A percentile compares a stretch with the other conserved stretches of the same genome.
These are phyloP conservation scores for Cyclostephanos invisitatus DNA, from an alignment of 108 stramenopile genomes.

Conservation along the genomic window DNA sequence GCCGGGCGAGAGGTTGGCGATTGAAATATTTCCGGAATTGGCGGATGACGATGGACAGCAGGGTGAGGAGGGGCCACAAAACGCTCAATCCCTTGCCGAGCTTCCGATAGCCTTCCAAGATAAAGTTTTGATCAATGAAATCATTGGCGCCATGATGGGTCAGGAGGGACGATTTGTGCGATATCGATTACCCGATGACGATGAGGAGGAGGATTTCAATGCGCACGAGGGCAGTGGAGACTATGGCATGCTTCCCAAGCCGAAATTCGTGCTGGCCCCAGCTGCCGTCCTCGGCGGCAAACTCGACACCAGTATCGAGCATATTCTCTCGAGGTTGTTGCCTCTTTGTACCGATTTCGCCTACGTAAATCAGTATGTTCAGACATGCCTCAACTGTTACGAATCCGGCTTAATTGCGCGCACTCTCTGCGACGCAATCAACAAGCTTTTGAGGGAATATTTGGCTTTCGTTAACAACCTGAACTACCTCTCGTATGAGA, in stretches of 20 bases:
- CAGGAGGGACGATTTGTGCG: slow-evolving; percentile 68
- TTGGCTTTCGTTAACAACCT: slow-evolving; percentile 70
- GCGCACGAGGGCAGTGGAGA: slow-evolving; percentile 1
- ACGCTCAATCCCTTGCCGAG: slow-evolving; percentile 16
- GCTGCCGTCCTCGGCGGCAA: slow-evolving; percentile 42
- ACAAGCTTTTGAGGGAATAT: slow-evolving; percentile 76
- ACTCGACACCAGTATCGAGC: slow-evolving; percentile 60
- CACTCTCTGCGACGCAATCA: slow-evolving; percentile 81
- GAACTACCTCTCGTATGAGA: slow-evolving; percentile 57
- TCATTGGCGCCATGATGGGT: slow-evolving; percentile 83
- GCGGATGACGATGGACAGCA: slow-evolving; percentile 2
- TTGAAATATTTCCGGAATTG: slow-evolving; percentile 8
- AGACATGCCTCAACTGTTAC: slow-evolving; percentile 55
- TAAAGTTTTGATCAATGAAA: slow-evolving; percentile 67
- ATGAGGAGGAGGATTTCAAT: slow-evolving; percentile 15
- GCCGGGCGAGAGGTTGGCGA: slow-evolving; percentile 6
- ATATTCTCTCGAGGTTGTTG: slow-evolving; percentile 65
- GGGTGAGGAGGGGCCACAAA: slow-evolving; percentile 4
- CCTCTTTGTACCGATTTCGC: slow-evolving; percentile 75
- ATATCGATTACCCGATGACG: slow-evolving; percentile 23
- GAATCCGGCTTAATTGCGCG: slow-evolving; percentile 89
- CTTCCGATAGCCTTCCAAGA: slow-evolving; percentile 56
- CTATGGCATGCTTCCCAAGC: not conserved
- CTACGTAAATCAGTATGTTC: slow-evolving; percentile 68
- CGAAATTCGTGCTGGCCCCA: slow-evolving; percentile 20